A percentile compares a stretch with the other conserved stretches of the same genome.
phyloP scores from a whole-genome alignment of 192 early-diverging fungal species.

The Geosiphon pyriformis region DNA sequence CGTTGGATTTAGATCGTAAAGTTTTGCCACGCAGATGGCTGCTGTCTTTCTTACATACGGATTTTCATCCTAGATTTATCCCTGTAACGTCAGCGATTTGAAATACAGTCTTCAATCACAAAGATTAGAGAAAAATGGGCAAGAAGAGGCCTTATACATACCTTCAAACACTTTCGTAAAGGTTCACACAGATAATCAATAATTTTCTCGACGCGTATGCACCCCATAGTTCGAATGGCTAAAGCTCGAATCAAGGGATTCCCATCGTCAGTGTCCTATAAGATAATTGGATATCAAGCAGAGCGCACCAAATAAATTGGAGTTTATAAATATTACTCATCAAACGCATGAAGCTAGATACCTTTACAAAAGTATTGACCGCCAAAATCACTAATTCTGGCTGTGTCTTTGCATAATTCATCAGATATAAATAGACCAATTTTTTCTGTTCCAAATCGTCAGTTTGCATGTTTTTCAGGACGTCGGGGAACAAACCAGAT shows the following conservation, averaged over 20 bases:
- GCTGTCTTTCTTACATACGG: slow-evolving; percentile 99
- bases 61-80: slow-evolving; percentile 66
- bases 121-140: not conserved
- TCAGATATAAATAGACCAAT: slow-evolving; percentile 94
- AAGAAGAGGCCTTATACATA: no score
- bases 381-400: slow-evolving; percentile 96
- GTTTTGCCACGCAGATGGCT: slow-evolving; percentile 90
- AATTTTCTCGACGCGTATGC: slow-evolving; percentile 91
- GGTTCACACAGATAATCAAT: slow-evolving; percentile 91
- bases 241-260: slow-evolving; percentile 95
- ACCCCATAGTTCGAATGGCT: slow-evolving; percentile 98
- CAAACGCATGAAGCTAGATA: no score
- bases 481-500: slow-evolving; percentile 89
- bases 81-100: not conserved
- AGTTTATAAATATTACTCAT: no score
- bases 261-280: slow-evolving; percentile 84
- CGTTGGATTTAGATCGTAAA: slow-evolving; percentile 85
- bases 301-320: no score
- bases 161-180: slow-evolving; percentile 78
- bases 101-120: not conserved
- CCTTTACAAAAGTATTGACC: slow-evolving; percentile 96
- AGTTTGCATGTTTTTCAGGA: slow-evolving; percentile 99
- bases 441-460: slow-evolving; percentile 98
- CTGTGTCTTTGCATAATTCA: slow-evolving; percentile 96
- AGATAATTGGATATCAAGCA: not conserved